Base-by-base conservation (phyloP, 495 filamentous ascomycete genomes). In the Tuber magnatum region DNA sequence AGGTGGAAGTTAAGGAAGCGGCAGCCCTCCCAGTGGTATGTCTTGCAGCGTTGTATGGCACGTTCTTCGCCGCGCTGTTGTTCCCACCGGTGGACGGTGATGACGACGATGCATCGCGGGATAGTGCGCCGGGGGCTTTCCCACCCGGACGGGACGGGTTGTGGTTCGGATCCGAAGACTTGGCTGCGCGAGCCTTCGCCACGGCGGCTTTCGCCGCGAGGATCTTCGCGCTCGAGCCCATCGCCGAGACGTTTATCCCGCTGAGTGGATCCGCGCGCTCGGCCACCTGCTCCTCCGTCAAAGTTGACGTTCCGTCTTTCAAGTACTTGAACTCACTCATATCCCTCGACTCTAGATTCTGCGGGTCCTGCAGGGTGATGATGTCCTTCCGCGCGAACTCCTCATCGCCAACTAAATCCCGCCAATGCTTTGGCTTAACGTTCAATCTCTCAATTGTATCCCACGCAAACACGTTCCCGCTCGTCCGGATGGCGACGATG, bases 341-440 rank as follows among this genome's bases (percentile, higher is more conserved):
- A 80, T 99, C 92, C 81, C 96, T 85, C 70, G 89, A 89, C 69
- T 90, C 90, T 71, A 97, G 86, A 83, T 97, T 97, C 82, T 97
- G 93, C 42, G 95, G 96, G 83, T 99, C 96, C 83, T 99, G 95
- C 9, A 99, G 85, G 1, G 93, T 97, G 82, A 99, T 94, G 80
- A 99, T 94, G 83, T 99, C 95, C 80, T 92, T 93, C 73, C 96
- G 89, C 65, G 87, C 87, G 80, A 99, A 99, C 76, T 94, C 93
- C 76, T 88, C 88, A 78, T 98, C 94, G 80, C 90, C 92, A 24
- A 98, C 90, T 8, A 99, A 85, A 84, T 99, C 95, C 72, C 86
- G 87, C 95, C 95, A 99, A 86, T 96, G 90, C 88, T 97, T 99
- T 71, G 94, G 89, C 86, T 98, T 99, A 84, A 98, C 91, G 84